These are phyloP conservation scores for Malus asiatica DNA, from an alignment of 306 rosid species.

Conservation along the genomic window DNA sequence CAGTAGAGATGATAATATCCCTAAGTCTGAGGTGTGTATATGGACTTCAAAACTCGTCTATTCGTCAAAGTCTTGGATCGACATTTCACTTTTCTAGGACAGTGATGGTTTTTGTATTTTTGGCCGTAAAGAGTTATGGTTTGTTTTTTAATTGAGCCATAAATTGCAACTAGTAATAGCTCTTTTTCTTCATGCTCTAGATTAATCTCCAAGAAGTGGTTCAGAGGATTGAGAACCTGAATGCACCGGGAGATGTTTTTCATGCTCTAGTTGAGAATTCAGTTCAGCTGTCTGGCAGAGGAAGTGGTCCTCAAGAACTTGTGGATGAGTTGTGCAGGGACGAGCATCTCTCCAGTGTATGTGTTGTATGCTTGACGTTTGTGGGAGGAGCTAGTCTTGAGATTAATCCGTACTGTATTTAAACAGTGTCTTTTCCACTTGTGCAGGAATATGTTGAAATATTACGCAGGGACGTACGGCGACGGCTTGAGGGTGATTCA, in stretches of 20 bases:
- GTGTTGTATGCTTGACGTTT: slow-evolving; percentile 8
- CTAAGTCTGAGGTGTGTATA: slow-evolving; percentile 55
- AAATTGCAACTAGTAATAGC: neutral
- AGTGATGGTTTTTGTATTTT: neutral
- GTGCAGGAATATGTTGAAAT: slow-evolving; percentile 74
- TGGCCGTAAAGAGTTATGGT: neutral
- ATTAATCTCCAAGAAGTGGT: slow-evolving; percentile 47
- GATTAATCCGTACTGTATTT: neutral
- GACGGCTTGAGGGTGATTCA: slow-evolving; percentile 33
- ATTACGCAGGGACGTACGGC: slow-evolving; percentile 42
- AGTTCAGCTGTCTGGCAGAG: slow-evolving; percentile 39
- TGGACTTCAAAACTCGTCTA: neutral
- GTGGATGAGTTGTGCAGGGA: slow-evolving; percentile 69
- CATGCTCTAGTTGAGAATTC: slow-evolving; percentile 69
- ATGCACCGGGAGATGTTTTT: slow-evolving; percentile 55
- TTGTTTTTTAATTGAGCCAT: neutral
- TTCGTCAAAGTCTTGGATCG: neutral
- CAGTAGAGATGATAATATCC: slow-evolving; percentile 33
- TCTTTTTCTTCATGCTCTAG: slow-evolving; percentile 25
- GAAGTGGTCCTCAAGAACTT: slow-evolving; percentile 38
- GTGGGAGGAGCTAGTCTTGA: neutral
- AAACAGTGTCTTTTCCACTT: neutral
- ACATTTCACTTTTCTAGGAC: neutral
- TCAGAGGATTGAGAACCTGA: slow-evolving; percentile 43
- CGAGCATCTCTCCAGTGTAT: slow-evolving; percentile 56